These are phyloP conservation scores for Ramalina intermedia DNA, from an alignment of 495 filamentous ascomycete species.

Conservation along the genomic window DNA sequence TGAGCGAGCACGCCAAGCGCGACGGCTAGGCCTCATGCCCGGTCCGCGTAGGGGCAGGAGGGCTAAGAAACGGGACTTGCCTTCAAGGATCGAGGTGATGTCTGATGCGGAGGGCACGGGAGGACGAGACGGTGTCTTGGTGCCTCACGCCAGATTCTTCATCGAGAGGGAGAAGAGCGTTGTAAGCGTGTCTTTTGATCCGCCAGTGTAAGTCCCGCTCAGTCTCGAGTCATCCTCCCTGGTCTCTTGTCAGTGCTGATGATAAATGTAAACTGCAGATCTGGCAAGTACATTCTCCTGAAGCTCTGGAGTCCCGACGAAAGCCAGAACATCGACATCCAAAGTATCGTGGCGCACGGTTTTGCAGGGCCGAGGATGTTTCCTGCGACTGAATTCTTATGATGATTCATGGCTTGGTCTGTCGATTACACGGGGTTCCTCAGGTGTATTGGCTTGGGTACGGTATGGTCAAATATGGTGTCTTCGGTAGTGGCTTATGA, in stretches of 20 bases:
- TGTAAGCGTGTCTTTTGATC: slow-evolving; percentile 78
- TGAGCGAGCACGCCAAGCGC: slow-evolving; percentile 3
- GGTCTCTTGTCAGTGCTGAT: background rate
- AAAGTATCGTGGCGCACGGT: slow-evolving; percentile 63
- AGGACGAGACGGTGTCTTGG: slow-evolving; percentile 38
- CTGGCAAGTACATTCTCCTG: slow-evolving; percentile 62
- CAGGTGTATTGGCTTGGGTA: too few relatives aligned
- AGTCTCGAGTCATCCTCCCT: background rate
- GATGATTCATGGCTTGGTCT: slow-evolving; percentile 1
- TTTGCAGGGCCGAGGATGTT: slow-evolving; percentile 75
- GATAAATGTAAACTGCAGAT: slow-evolving; percentile 21
- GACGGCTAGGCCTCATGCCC: background rate
- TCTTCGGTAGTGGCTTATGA: too few relatives aligned
- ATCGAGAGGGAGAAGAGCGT: slow-evolving; percentile 68
- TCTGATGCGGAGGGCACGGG: slow-evolving; percentile 33
- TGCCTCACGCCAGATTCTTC: slow-evolving; percentile 62
- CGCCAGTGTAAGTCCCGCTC: slow-evolving; percentile 51
- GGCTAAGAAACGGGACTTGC: slow-evolving; percentile 1
- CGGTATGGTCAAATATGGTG: too few relatives aligned
- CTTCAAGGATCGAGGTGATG: slow-evolving; percentile 29
- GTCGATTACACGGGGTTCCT: too few relatives aligned
- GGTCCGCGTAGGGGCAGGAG: slow-evolving; percentile 4
- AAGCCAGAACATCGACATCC: slow-evolving; percentile 67
- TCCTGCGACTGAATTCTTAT: slow-evolving; percentile 38
- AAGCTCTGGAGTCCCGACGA: slow-evolving; percentile 68